A percentile compares a stretch with the other conserved stretches of the same genome.
These are phyloP conservation scores for Rubia occidens DNA, from an alignment of 305 asterid genomes.

Conservation along the genomic window DNA sequence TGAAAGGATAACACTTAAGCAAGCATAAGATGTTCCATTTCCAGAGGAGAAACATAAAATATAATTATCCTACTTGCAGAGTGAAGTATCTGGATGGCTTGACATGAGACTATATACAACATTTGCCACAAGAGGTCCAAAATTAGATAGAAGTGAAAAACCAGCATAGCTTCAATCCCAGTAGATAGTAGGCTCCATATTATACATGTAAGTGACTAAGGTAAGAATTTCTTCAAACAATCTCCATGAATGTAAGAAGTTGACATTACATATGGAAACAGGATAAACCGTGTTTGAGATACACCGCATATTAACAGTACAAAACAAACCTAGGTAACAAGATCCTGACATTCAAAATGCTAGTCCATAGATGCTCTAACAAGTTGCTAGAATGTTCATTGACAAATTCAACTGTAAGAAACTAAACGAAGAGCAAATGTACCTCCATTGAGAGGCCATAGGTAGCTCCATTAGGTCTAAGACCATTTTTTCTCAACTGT, in stretches of 20 bases:
- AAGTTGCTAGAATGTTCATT: background rate
- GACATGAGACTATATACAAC: background rate
- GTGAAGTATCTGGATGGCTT: background rate
- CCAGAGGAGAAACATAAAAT: background rate
- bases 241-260: background rate
- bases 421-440: conserved; percentile 5
- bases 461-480: conserved; percentile 82
- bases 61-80: background rate
- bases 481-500: conserved; percentile 67
- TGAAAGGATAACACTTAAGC: conserved; percentile 5
- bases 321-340: background rate
- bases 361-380: background rate
- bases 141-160: background rate
- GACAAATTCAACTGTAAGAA: background rate
- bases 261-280: background rate
- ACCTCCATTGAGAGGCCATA: conserved; percentile 99
- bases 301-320: too few relatives aligned
- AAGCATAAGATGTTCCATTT: background rate
- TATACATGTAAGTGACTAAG: background rate
- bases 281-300: background rate
- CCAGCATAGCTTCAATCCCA: background rate
- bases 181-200: background rate
- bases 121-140: background rate
- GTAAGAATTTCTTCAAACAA: conserved; percentile 2
- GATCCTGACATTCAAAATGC: background rate